Evolutionary conservation across 2,329 filamentous ascomycete genomes (phyloP).

Genomic region (Fulvia fulva): DNA sequence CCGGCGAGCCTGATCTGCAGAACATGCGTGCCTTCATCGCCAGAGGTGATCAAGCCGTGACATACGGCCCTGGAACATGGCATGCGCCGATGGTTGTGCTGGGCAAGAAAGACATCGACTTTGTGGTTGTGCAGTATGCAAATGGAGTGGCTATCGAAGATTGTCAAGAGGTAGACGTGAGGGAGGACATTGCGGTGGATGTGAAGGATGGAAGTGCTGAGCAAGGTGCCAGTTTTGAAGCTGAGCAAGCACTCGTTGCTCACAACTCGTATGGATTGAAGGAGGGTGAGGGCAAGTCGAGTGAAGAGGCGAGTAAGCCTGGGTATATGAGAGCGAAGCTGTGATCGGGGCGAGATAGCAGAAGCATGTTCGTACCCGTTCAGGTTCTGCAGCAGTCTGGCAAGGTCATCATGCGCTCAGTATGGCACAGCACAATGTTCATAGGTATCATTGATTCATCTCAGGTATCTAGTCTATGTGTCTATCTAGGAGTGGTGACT

Average conservation of each 20-base stretch:
- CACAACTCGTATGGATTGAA: not conserved
- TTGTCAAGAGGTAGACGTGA: slow-evolving; percentile 69
- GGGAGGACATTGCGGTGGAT: slow-evolving; percentile 25
- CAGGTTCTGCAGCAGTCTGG: too few species aligned
- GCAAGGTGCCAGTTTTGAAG: not conserved
- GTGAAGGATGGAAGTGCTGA: slow-evolving; percentile 22
- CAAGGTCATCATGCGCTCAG: too few species aligned
- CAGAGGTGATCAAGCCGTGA: slow-evolving; percentile 74
- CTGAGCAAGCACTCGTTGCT: not conserved
- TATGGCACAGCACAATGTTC: too few species aligned
- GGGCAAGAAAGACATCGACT: slow-evolving; percentile 68
- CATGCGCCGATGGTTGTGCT: slow-evolving; percentile 95
- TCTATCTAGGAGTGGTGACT: not conserved
- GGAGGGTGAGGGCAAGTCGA: not conserved
- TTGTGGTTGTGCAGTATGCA: slow-evolving; percentile 83
- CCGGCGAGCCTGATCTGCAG: slow-evolving; percentile 67
- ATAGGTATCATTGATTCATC: not conserved
- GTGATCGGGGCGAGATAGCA: not conserved
- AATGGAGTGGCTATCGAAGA: slow-evolving; percentile 82
- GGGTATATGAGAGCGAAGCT: slow-evolving; percentile 22
- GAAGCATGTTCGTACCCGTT: too few species aligned
- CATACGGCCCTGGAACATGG: slow-evolving; percentile 88
- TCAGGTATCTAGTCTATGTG: not conserved
- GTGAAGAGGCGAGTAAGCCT: slow-evolving; percentile 8
- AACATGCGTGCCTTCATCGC: slow-evolving; percentile 75